These are phyloP conservation scores for Cercospora berteroae DNA, from an alignment of 2,329 filamentous ascomycete species.

Conservation along the genomic window DNA sequence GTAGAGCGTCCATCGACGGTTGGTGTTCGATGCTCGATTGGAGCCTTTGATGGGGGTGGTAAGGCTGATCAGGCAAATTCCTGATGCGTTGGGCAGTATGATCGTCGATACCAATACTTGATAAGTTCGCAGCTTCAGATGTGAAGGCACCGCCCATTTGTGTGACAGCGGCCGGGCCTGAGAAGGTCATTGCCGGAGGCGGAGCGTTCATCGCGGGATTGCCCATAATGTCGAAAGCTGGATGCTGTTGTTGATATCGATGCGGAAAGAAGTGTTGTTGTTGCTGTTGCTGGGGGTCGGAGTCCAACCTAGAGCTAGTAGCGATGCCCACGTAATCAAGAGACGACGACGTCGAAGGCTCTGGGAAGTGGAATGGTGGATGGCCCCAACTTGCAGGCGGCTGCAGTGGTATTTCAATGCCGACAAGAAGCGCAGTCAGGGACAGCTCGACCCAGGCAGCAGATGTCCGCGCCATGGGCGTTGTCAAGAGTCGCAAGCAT, in stretches of 20 bases:
- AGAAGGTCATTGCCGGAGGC: background rate
- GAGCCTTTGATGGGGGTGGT: background rate
- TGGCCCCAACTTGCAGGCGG: background rate
- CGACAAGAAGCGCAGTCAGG: background rate
- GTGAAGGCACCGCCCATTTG: background rate
- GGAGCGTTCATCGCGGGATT: background rate
- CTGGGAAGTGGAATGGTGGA: background rate
- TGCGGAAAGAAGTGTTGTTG: background rate
- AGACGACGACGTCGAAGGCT: background rate
- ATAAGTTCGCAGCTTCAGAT: background rate
- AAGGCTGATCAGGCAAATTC: background rate
- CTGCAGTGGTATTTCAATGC: background rate
- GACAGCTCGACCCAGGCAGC: background rate
- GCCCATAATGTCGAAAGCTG: background rate
- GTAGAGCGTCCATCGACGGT: background rate
- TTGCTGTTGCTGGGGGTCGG: background rate
- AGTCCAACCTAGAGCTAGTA: background rate
- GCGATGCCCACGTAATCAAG: background rate
- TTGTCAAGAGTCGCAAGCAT: background rate
- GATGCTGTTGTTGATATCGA: background rate
- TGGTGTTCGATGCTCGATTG: background rate
- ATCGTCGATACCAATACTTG: background rate
- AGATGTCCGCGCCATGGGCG: background rate
- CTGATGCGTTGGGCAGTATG: background rate
- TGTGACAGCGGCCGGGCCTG: background rate